Evolutionary conservation across 1,284 basidiomycete genomes (phyloP), one percentile per base, ranked within the genome.

Genomic region (Leccinum pachyderme): DNA sequence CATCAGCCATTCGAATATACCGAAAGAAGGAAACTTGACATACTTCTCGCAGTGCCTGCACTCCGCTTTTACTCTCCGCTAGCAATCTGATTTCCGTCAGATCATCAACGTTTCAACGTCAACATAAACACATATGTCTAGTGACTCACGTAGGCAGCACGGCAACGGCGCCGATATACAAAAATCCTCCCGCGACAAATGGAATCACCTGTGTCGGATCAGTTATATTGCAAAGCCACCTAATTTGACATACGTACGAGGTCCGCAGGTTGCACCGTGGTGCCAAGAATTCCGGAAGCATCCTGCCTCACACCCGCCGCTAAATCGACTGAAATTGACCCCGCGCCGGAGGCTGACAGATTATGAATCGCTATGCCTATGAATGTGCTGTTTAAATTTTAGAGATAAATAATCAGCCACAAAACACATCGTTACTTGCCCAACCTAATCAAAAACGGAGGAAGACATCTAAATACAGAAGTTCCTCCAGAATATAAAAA

Each of bases 131-230:
- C 12, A 24, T 12, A 41, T 5, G 39, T 22, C 27, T 45, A 57
- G 39, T 48, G 5, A 81, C 87, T 66, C 79, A 91, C 89, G 89
- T 90, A 63, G 92, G 92, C 60, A 95, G 76, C 53, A 94, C 92
- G 51, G 91, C 91, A 52, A 95, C 93, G 43, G 90, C 89, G 18
- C 91, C 92, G 63, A 94, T 94, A 73, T 95, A 94, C 67, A 95
- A 77, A 76, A 94, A 95, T n/a, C 92, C 92, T 64, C 92, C 92
- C 48, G 92, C 92, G 29, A 94, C 92, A 64, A 92, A 92, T 4
- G 92, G 92, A 61, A 95, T 94, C 56, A 94, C 88, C 88, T 91
- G 55, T 50, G 25, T 32, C 9, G n/a, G 22, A 59, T 65, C 39
- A 63, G 46, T 25, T 37, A 53, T 24, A 54, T 41, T 57, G 53